Conservation (phyloP, 192 early-diverging fungal genomes). For the Globomyces pollinis-pini region DNA sequence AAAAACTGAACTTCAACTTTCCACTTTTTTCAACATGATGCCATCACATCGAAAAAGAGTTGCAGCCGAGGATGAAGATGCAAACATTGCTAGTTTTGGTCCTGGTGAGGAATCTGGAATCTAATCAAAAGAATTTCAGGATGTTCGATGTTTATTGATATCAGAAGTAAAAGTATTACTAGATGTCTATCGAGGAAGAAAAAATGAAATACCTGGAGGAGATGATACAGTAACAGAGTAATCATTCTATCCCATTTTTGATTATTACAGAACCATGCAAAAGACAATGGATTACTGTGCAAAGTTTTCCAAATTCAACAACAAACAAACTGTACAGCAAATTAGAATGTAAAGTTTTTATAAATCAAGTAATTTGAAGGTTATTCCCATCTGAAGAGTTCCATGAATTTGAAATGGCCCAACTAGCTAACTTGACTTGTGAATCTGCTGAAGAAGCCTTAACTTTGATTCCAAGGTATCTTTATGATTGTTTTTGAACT, state of each 20-base stretch:
- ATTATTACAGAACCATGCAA: constrained; percentile 52
- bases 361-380: no score
- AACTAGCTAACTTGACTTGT: constrained; percentile 85
- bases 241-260: no score
- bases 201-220: neutral
- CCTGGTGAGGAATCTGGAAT: no score
- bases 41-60: neutral
- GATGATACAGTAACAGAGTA: constrained; percentile 3
- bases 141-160: constrained; percentile 37
- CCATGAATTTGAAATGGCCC: constrained; percentile 79
- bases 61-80: constrained; percentile 1
- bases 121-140: constrained; percentile 42
- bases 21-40: constrained; percentile 8
- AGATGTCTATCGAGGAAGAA: constrained; percentile 9
- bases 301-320: constrained; percentile 75
- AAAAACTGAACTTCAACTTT: neutral
- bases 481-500: no score
- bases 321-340: constrained; percentile 78
- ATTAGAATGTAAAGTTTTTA: no score
- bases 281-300: constrained; percentile 83
- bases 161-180: constrained; percentile 39
- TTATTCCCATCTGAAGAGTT: constrained; percentile 41
- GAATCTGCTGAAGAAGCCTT: constrained; percentile 87
- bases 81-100: constrained; percentile 1
- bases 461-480: constrained; percentile 80